Percentiles rank a stretch among this genome's conserved stretches.
phyloP scores from a whole-genome alignment of 441 rosid genomes.

The Brassica balearica region DNA sequence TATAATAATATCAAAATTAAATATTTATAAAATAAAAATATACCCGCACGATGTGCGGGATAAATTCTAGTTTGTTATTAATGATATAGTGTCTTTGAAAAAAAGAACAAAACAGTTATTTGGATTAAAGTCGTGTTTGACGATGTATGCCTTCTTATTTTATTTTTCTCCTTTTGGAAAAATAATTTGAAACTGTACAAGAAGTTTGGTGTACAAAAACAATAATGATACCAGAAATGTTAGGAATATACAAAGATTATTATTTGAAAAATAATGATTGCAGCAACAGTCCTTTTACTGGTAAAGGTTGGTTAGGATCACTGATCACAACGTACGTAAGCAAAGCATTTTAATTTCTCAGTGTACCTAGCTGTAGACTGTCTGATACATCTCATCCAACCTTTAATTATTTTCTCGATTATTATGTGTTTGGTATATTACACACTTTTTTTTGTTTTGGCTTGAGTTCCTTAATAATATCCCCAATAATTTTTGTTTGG shows the following conservation, averaged over 20 bases:
- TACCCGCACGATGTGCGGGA: too few species aligned
- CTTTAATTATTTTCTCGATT: slow-evolving; percentile 33
- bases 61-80: not conserved
- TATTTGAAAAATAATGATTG: slow-evolving; percentile 35
- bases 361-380: slow-evolving; percentile 41
- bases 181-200: slow-evolving; percentile 20
- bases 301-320: slow-evolving; percentile 45
- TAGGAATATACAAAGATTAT: slow-evolving; percentile 13
- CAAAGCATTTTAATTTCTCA: slow-evolving; percentile 27
- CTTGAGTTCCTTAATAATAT: slow-evolving; percentile 25
- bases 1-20: too few species aligned
- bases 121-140: not conserved
- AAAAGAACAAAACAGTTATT: not conserved
- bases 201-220: slow-evolving; percentile 27
- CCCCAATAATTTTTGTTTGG: too few species aligned
- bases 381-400: slow-evolving; percentile 46
- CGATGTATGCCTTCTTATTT: not conserved
- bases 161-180: not conserved
- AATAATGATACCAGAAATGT: slow-evolving; percentile 35
- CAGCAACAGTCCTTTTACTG: slow-evolving; percentile 36
- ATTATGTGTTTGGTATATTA: slow-evolving; percentile 32
- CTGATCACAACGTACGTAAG: slow-evolving; percentile 44
- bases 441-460: slow-evolving; percentile 23
- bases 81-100: not conserved
- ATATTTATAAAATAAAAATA: too few species aligned